A percentile compares a stretch with the other conserved stretches of the same genome.
phyloP scores from a whole-genome alignment of 2,329 filamentous ascomycete genomes.

The Aspergillus viridinutans region DNA sequence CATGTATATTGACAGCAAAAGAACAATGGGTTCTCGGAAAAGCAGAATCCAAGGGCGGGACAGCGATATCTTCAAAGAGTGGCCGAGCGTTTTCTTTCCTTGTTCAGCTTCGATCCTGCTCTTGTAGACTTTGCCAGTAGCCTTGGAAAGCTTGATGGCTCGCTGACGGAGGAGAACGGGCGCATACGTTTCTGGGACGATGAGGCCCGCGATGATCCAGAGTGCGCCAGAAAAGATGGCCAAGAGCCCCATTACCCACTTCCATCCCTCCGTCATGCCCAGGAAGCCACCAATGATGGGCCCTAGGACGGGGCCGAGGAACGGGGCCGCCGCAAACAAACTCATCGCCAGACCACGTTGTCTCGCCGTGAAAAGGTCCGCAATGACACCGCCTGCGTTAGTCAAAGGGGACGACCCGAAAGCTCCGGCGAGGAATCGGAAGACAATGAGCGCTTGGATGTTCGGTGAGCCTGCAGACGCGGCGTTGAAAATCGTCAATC shows the following conservation, averaged over 20 bases:
- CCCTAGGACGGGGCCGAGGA: conserved; percentile 61
- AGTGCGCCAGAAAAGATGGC: conserved; percentile 60
- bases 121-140: conserved; percentile 47
- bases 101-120: conserved; percentile 40
- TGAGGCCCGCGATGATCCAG: conserved; percentile 38
- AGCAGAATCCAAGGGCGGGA: conserved; percentile 48
- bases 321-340: conserved; percentile 63
- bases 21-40: conserved; percentile 43
- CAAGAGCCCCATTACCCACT: conserved; percentile 64
- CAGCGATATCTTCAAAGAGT: conserved; percentile 46
- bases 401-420: conserved; percentile 61
- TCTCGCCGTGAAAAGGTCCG: conserved; percentile 55
- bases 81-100: conserved; percentile 37
- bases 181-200: conserved; percentile 42
- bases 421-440: conserved; percentile 63
- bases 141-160: conserved; percentile 45
- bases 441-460: conserved; percentile 58
- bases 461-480: conserved; percentile 56
- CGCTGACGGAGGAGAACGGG: conserved; percentile 51
- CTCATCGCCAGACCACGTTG: conserved; percentile 57
- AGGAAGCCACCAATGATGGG: conserved; percentile 67
- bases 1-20: conserved; percentile 27
- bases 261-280: conserved; percentile 61
- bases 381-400: conserved; percentile 59
- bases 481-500: conserved; percentile 59